phyloP scores from a whole-genome alignment of 1,284 basidiomycete genomes.

The Sanghuangporus baumii region DNA sequence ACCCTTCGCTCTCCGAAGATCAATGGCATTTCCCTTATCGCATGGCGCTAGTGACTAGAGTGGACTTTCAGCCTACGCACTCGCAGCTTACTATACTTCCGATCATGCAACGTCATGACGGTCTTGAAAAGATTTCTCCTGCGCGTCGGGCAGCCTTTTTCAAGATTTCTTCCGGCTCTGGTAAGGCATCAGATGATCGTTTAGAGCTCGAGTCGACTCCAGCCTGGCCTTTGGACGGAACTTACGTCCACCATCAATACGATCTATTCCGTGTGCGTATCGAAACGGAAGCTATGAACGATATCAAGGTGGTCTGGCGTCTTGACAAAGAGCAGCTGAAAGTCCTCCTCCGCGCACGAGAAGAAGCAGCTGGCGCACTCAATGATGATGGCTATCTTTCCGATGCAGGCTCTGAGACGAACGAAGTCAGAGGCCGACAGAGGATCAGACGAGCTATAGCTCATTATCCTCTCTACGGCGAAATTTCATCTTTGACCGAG shows the following conservation, averaged over 20 bases:
- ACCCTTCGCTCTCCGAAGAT: slow-evolving; percentile 8
- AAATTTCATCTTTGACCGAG: slow-evolving; percentile 3
- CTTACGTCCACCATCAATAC: slow-evolving; percentile 2
- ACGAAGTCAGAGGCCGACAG: not conserved
- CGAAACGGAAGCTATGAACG: not conserved
- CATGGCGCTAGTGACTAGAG: slow-evolving; percentile 2
- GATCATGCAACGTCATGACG: slow-evolving; percentile 4
- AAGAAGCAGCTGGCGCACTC: not conserved
- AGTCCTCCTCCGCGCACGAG: not conserved
- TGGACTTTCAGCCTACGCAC: not conserved
- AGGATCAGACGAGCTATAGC: not conserved
- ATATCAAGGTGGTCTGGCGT: slow-evolving; percentile 9
- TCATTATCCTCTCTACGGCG: slow-evolving; percentile 1
- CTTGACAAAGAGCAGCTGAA: slow-evolving; percentile 1
- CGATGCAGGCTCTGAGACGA: not conserved
- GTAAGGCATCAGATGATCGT: not conserved
- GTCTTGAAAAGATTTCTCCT: not conserved
- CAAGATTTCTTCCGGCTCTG: not conserved
- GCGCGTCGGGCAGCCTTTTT: slow-evolving; percentile 6
- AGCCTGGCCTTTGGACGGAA: slow-evolving; percentile 4
- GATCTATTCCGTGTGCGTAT: slow-evolving; percentile 1
- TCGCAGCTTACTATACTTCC: slow-evolving; percentile 7
- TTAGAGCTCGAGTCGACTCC: not conserved
- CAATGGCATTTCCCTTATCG: slow-evolving; percentile 12
- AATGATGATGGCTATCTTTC: not conserved